phyloP scores from a whole-genome alignment of 495 filamentous ascomycete genomes.

The Aspergillus egyptiacus region DNA sequence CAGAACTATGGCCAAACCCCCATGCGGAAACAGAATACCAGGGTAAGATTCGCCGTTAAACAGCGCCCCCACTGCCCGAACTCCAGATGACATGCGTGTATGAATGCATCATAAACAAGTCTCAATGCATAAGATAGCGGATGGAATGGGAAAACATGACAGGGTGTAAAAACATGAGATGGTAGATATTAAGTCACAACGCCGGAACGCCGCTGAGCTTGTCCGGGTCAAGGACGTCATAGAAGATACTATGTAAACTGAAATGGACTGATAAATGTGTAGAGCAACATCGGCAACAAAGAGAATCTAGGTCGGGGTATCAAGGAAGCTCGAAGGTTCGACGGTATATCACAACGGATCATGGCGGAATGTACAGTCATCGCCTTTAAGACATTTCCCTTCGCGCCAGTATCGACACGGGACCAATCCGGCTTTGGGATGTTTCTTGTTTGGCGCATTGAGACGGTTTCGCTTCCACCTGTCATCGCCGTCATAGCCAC shows the following conservation, averaged over 20 bases:
- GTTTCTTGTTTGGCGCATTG: constrained; percentile 29
- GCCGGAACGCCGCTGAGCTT: constrained; percentile 1
- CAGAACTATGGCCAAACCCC: not conserved
- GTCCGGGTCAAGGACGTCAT: not conserved
- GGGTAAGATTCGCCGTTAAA: not conserved
- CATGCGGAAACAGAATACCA: not conserved
- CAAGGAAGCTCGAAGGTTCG: constrained; percentile 11
- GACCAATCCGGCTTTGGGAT: constrained; percentile 39
- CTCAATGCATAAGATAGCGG: constrained; percentile 8
- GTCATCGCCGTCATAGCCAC: constrained; percentile 29
- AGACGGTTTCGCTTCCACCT: constrained; percentile 33
- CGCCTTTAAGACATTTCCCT: constrained; percentile 78
- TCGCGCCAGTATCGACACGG: constrained; percentile 73
- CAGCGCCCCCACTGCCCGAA: not conserved
- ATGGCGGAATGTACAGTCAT: constrained; percentile 79
- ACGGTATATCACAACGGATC: constrained; percentile 25
- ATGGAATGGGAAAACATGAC: not conserved
- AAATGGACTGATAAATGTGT: constrained; percentile 5
- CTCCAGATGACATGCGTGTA: not conserved
- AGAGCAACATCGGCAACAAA: not conserved
- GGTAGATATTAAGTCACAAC: not conserved
- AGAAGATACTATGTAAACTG: constrained; percentile 7
- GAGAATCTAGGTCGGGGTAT: constrained; percentile 9
- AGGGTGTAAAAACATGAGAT: not conserved
- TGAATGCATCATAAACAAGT: constrained; percentile 4